Conservation (phyloP, 2,329 filamentous ascomycete genomes). For the Capronia epimyces region DNA sequence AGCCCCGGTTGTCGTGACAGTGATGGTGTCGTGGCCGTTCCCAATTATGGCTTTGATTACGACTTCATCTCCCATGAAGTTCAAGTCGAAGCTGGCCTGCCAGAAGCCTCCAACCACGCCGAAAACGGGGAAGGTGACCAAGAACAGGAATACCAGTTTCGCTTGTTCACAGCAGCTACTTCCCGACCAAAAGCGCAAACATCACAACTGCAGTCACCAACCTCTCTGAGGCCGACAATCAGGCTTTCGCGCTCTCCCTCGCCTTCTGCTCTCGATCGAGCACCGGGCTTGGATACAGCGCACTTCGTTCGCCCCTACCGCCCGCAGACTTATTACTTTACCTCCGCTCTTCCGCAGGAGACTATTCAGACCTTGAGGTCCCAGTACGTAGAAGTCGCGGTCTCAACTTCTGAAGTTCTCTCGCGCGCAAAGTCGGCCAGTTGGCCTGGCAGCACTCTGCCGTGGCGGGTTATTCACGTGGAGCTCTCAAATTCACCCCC, state of each 20-base stretch:
- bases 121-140: neutral
- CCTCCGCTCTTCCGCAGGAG: conserved; percentile 12
- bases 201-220: neutral
- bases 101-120: neutral
- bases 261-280: conserved; percentile 4
- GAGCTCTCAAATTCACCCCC: conserved; percentile 1
- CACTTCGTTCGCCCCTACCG: conserved; percentile 15
- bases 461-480: conserved; percentile 23
- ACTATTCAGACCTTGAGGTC: conserved; percentile 1
- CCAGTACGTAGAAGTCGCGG: conserved; percentile 17
- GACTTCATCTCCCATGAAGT: conserved; percentile 19
- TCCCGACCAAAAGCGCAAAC: neutral
- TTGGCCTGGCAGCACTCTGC: conserved; percentile 25
- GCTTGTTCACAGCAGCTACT: conserved; percentile 16
- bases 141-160: conserved; percentile 24
- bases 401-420: conserved; percentile 17
- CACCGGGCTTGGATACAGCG: conserved; percentile 7
- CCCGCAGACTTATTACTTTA: conserved; percentile 24
- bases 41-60: conserved; percentile 26
- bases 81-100: neutral
- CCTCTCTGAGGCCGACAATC: conserved; percentile 8
- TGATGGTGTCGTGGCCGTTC: neutral
- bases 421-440: conserved; percentile 3
- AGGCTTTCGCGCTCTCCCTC: conserved; percentile 19
- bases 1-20: conserved; percentile 1